phyloP scores from a whole-genome alignment of 345 rosid species.

The Viola odorata region DNA sequence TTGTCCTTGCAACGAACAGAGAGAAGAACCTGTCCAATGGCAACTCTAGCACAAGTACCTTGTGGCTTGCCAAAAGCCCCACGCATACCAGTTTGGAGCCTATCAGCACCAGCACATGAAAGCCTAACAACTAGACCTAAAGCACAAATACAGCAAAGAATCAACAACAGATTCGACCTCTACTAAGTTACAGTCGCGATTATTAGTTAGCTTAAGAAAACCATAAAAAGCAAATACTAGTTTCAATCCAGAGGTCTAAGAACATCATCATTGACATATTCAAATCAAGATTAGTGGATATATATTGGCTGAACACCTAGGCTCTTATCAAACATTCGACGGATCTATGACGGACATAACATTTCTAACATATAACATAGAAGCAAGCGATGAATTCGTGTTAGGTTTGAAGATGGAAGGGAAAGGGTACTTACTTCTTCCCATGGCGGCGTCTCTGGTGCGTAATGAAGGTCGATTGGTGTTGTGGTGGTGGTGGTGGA shows the following conservation, averaged over 20 bases:
- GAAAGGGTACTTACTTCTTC: background rate
- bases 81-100: slow-evolving; percentile 80
- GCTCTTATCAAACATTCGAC: background rate
- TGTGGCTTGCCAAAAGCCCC: slow-evolving; percentile 79
- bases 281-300: background rate
- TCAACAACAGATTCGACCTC: too few relatives aligned
- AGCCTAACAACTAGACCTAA: slow-evolving; percentile 1
- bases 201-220: too few relatives aligned
- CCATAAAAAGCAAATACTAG: too few relatives aligned
- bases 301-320: background rate
- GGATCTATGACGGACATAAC: background rate
- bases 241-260: background rate
- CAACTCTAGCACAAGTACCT: slow-evolving; percentile 68
- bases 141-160: too few relatives aligned
- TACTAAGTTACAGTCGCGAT: too few relatives aligned
- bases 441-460: slow-evolving; percentile 1
- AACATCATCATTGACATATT: background rate
- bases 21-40: slow-evolving; percentile 73
- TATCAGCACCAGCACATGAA: slow-evolving; percentile 85
- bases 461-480: too few relatives aligned
- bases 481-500: too few relatives aligned
- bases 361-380: background rate
- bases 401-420: background rate
- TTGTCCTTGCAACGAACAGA: slow-evolving; percentile 71
- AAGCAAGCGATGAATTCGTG: background rate